Evolutionary conservation across 306 rosid genomes (phyloP).

Genomic region (Lithocarpus polystachyus): DNA sequence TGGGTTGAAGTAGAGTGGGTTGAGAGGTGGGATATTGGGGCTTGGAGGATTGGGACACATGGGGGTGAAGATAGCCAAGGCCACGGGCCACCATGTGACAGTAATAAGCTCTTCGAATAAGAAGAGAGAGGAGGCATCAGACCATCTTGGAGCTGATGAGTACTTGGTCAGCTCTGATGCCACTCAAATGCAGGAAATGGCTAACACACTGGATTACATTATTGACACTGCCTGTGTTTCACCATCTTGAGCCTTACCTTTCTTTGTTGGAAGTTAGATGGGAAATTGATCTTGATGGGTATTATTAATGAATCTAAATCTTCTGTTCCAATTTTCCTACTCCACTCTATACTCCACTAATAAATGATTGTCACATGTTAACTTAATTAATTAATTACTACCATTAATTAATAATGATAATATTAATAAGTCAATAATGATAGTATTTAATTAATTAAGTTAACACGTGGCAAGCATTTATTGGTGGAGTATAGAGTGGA

Average conservation of each 20-base stretch:
- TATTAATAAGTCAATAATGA: too few species aligned
- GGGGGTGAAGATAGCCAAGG: constrained; percentile 83
- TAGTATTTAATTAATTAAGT: too few species aligned
- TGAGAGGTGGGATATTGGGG: constrained; percentile 70
- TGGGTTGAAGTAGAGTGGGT: constrained; percentile 52
- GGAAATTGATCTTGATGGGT: constrained; percentile 82
- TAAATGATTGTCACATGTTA: too few species aligned
- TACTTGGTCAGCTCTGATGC: constrained; percentile 72
- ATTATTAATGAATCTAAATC: too few species aligned
- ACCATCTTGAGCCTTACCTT: constrained; percentile 85
- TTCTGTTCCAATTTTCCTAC: too few species aligned
- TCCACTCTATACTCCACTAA: too few species aligned
- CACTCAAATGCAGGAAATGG: constrained; percentile 47
- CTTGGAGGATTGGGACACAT: constrained; percentile 92
- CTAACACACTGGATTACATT: constrained; percentile 71
- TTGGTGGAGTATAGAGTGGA: too few species aligned
- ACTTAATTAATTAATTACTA: too few species aligned
- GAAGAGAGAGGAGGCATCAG: constrained; percentile 70
- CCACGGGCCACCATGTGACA: constrained; percentile 79
- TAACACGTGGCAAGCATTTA: too few species aligned
- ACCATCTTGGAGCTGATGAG: constrained; percentile 69
- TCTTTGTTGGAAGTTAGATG: constrained; percentile 66
- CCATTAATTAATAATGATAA: too few species aligned
- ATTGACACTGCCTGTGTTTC: constrained; percentile 76
- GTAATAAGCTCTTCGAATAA: constrained; percentile 86